phyloP scores from a whole-genome alignment of 306 rosid genomes.

The Oxytropis ochrocephala region DNA sequence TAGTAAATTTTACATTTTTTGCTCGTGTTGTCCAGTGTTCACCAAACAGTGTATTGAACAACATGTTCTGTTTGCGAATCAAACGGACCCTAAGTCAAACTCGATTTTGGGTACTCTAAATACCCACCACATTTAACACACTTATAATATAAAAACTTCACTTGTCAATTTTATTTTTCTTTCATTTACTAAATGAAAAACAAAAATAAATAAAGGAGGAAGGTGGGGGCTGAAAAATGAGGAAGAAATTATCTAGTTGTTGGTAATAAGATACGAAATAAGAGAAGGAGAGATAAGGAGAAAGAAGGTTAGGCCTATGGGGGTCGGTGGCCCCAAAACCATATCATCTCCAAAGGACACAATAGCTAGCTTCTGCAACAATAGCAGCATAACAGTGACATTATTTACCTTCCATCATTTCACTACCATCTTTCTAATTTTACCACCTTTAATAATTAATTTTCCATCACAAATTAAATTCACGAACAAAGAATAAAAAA shows the following conservation, averaged over 20 bases:
- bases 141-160: too few relatives aligned
- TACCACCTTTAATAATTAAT: not conserved
- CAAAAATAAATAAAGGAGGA: not conserved
- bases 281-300: too few relatives aligned
- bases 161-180: too few relatives aligned
- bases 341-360: slow-evolving; percentile 50
- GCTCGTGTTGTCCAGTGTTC: too few relatives aligned
- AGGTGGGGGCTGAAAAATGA: slow-evolving; percentile 24
- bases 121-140: too few relatives aligned
- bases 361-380: slow-evolving; percentile 47
- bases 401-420: slow-evolving; percentile 17
- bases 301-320: slow-evolving; percentile 33
- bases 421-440: not conserved
- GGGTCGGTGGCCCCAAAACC: slow-evolving; percentile 56
- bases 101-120: too few relatives aligned
- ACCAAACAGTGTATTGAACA: too few relatives aligned
- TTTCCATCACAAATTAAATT: not conserved
- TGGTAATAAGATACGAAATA: slow-evolving; percentile 45
- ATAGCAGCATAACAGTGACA: slow-evolving; percentile 48
- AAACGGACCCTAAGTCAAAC: too few relatives aligned
- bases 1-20: too few relatives aligned
- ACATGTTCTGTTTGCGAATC: too few relatives aligned
- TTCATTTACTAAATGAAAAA: too few relatives aligned
- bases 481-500: not conserved
- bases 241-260: slow-evolving; percentile 33